Base-by-base conservation (phyloP, 495 filamentous ascomycete genomes). In the Penicillium flavigenum region DNA sequence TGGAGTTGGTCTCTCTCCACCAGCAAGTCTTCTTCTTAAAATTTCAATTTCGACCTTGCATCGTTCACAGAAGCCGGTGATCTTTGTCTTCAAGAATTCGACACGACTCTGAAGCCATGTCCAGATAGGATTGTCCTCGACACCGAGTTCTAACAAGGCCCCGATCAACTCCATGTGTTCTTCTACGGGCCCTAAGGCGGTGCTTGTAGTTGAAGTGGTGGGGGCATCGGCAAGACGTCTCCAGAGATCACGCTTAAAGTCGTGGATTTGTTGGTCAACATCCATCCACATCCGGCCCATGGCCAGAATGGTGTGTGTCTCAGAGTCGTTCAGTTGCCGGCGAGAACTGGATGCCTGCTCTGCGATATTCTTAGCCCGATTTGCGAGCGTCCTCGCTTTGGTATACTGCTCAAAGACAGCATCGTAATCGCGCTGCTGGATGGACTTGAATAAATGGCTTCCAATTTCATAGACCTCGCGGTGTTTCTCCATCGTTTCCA, bases 201-300 rank as follows among this genome's bases (percentile, higher is more conserved):
- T 73, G 51, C 64, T 72, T 24, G 71, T 74, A 5, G 75, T 74
- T 11, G 73, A 74, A 14, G 64, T 74, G n/a, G 71, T 76, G 20
- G 79, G 75, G 10, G 78, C 78, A 56, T 83, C 85, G 31, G 84
- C 82, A 51, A 98, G 77, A 63, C 83, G 85, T 56, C 83, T 82
- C 94, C 95, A 97, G 3, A 91, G 79, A 59, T 95, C 91, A 7
- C 89, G 81, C 67, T 96, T 97, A 74, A 96, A 96, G 11, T 78
- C 72, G 24, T 90, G 84, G 26, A 96, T 86, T 56, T 93, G 91
- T 43, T 87, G 81, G 38, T 91, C 86, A 4, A 97, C 89, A 71
- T 96, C 91, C 60, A 85, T 80, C 92, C 91, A 96, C 86, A 98
- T 93, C n/a, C 91, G 85, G 6, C 89, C 92, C 31, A 91, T 92